A percentile compares a stretch with the other conserved stretches of the same genome.
phyloP scores from a whole-genome alignment of 2,329 filamentous ascomycete genomes.

The Penicillium sp. region DNA sequence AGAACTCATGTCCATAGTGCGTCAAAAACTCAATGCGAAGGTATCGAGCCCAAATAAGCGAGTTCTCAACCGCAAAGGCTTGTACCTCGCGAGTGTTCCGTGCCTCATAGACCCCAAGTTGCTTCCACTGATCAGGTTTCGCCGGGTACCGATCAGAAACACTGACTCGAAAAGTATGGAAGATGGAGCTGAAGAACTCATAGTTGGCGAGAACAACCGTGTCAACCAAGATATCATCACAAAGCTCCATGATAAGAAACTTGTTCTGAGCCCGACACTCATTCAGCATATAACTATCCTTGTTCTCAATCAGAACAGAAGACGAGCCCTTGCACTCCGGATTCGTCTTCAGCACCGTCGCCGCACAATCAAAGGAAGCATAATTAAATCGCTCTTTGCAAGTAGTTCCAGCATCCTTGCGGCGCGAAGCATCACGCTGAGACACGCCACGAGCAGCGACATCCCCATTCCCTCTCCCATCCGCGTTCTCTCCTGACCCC shows the following conservation, averaged over 20 bases:
- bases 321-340: slow-evolving; percentile 83
- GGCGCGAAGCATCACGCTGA: slow-evolving; percentile 62
- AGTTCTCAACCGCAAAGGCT: slow-evolving; percentile 89
- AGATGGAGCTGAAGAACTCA: slow-evolving; percentile 98
- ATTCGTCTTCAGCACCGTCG: slow-evolving; percentile 89
- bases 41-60: slow-evolving; percentile 94
- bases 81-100: slow-evolving; percentile 92
- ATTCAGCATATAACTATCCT: slow-evolving; percentile 97
- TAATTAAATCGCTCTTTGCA: slow-evolving; percentile 98
- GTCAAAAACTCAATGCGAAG: slow-evolving; percentile 86
- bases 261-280: slow-evolving; percentile 86
- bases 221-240: slow-evolving; percentile 82
- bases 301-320: slow-evolving; percentile 90
- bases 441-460: slow-evolving; percentile 46
- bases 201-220: slow-evolving; percentile 98
- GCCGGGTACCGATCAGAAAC: slow-evolving; percentile 94
- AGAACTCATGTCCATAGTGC: slow-evolving; percentile 95
- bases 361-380: slow-evolving; percentile 94
- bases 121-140: slow-evolving; percentile 88
- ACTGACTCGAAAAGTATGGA: slow-evolving; percentile 84
- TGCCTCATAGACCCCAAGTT: slow-evolving; percentile 84
- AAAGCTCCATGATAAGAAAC: slow-evolving; percentile 91
- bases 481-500: slow-evolving; percentile 10
- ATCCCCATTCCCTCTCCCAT: slow-evolving; percentile 19
- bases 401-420: slow-evolving; percentile 93